Evolutionary conservation across 768 basidiomycete species (phyloP).

Genomic region (Russula brevipes): DNA sequence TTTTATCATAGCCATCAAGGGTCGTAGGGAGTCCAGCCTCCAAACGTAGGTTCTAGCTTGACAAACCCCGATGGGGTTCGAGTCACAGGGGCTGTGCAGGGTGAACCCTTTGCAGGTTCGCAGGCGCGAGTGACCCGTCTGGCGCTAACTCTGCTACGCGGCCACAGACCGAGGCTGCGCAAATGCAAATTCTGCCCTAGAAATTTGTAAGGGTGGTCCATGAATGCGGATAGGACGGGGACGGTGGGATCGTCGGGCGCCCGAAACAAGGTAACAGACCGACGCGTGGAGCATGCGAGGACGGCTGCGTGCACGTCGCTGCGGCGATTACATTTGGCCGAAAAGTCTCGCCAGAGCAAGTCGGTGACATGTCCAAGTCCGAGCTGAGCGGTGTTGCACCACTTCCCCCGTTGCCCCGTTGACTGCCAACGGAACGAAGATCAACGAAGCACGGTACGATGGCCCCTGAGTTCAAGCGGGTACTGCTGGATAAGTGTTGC

Average conservation of each 20-base stretch:
- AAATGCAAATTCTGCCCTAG: background rate
- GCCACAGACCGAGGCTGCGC: background rate
- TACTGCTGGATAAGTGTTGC: background rate
- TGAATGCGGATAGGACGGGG: background rate
- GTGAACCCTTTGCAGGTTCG: background rate
- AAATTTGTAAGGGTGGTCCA: background rate
- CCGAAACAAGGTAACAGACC: conserved; percentile 15
- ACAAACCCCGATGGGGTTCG: background rate
- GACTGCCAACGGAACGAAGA: conserved; percentile 17
- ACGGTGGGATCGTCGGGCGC: conserved; percentile 13
- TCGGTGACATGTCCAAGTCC: conserved; percentile 14
- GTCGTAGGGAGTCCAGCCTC: too few relatives aligned
- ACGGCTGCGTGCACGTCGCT: conserved; percentile 14
- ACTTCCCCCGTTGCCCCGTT: conserved; percentile 15
- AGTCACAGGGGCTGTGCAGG: conserved; percentile 2
- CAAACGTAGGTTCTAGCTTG: background rate
- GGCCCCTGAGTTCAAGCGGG: conserved; percentile 7
- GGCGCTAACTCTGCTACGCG: conserved; percentile 9
- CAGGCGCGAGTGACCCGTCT: background rate
- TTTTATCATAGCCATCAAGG: background rate
- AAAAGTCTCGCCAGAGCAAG: background rate
- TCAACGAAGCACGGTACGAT: conserved; percentile 10
- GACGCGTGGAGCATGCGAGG: conserved; percentile 23
- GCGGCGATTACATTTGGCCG: conserved; percentile 14
- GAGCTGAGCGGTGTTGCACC: conserved; percentile 11